Base-by-base conservation (phyloP, 2,329 filamentous ascomycete species). In the Beauveria australis region DNA sequence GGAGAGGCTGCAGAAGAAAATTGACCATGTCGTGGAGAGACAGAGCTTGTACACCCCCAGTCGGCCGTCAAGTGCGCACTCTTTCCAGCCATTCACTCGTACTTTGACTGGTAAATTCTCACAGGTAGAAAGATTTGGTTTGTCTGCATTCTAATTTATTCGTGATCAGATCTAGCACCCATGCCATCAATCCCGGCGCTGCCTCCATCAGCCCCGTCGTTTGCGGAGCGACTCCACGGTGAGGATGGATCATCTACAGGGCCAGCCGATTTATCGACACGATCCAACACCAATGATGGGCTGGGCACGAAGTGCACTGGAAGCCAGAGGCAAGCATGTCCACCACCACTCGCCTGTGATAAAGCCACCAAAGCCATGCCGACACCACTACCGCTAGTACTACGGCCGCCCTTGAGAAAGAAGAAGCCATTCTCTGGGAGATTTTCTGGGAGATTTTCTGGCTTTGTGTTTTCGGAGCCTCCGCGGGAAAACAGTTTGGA, bases 391-490 rank as follows among this genome's bases (percentile, higher is more conserved):
- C 83, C 83, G 0, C 76, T 86, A 26, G 79, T 84, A 18, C 75
- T 85, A 60, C 79, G 81, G n/a, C 83, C 83, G 8, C 82, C 82
- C 1, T 69, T 87, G 63, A 76, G 84, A 62, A 87, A 87, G 75
- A 87, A 86, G 76, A 87, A 87, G 67, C 86, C 84, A 0, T 87
- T 88, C 67, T n/a, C n/a, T n/a, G n/a, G n/a, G n/a, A n/a, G n/a
- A n/a, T n/a, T n/a, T n/a, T 84, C 83, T 10, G 77, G 79, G 7
- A 43, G 49, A 18, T 81, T 87, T 9, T 86, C 84, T 3, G 79
- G 71, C 65, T 87, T 84, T 83, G 74, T 87, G 28, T 83, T 81
- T 65, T 76, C 79, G 49, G 70, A 72, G 19, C 66, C 73, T 41
- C 66, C 71, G 51, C 69, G 75, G 19, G 74, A 76, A 55, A 69